These are phyloP conservation scores for Platanus orientalis DNA, from an alignment of 164 flowering plant genomes.

Conservation along the genomic window DNA sequence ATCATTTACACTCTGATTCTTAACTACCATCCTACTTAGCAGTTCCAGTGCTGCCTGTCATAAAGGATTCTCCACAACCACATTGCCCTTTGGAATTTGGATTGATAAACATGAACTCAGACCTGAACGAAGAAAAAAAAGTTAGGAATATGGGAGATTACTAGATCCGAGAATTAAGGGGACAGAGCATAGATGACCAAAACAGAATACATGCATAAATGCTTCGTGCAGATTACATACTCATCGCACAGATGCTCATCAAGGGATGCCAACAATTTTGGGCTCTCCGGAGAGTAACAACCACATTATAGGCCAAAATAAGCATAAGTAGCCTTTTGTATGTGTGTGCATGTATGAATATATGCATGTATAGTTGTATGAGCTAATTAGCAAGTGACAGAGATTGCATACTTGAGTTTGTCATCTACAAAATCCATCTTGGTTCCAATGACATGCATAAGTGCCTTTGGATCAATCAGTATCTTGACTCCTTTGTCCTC, in stretches of 20 bases:
- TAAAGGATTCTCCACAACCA: constrained; percentile 89
- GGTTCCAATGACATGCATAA: constrained; percentile 96
- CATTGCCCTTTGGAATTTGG: constrained; percentile 84
- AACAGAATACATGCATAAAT: no score
- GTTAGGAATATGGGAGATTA: background rate
- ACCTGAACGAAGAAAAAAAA: constrained; percentile 38
- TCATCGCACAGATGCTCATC: no score
- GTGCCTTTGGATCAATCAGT: constrained; percentile 84
- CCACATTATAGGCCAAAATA: no score
- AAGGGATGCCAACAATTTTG: no score
- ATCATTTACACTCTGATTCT: background rate
- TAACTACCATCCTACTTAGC: constrained; percentile 26
- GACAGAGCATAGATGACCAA: background rate
- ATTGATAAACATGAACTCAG: constrained; percentile 82
- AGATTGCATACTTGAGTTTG: constrained; percentile 63
- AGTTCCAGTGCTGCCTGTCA: constrained; percentile 41
- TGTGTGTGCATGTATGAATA: no score
- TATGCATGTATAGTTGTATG: no score
- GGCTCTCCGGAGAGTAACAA: no score
- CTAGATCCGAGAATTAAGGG: background rate
- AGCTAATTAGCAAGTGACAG: no score
- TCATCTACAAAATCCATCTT: constrained; percentile 95
- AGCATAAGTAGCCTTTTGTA: no score
- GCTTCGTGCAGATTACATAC: no score
- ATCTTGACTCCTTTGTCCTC: constrained; percentile 93